Evolutionary conservation across 495 filamentous ascomycete species (phyloP).

Genomic region (Cercophora newfieldiana): DNA sequence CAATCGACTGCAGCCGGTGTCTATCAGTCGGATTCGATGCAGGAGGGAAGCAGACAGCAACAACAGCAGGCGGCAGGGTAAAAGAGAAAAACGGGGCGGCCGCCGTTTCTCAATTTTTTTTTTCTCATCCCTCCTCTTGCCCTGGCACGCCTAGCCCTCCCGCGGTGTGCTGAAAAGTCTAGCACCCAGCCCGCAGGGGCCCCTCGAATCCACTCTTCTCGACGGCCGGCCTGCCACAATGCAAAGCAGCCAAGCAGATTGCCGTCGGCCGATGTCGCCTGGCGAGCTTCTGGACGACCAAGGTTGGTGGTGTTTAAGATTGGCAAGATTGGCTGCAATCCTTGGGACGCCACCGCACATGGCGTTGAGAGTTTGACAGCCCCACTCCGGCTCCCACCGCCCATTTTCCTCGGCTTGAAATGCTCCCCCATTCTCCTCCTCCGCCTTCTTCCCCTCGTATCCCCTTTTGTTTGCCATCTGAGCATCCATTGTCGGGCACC

Average conservation of each 20-base stretch:
- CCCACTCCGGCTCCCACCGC: too few relatives aligned
- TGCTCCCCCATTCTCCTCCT: background rate
- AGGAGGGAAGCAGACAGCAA: background rate
- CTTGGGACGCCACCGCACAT: background rate
- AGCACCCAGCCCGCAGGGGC: background rate
- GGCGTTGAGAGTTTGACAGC: background rate
- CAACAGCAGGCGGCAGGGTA: background rate
- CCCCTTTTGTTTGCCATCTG: background rate
- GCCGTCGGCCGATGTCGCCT: conserved; percentile 13
- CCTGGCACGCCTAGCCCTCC: background rate
- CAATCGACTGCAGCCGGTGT: background rate
- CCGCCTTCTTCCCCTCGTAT: background rate
- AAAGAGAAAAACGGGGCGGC: background rate
- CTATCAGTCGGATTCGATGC: background rate
- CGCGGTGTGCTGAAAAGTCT: background rate
- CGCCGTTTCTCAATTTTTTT: background rate
- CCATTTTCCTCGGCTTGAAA: background rate
- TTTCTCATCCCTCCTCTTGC: background rate
- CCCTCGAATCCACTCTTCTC: background rate
- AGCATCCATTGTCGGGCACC: background rate
- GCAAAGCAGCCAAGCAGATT: conserved; percentile 14
- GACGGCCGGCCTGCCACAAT: background rate
- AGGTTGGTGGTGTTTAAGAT: conserved; percentile 2
- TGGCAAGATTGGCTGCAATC: conserved; percentile 5
- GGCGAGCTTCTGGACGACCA: background rate